Percentiles rank a stretch among this genome's conserved stretches.
Conservation (phyloP, 345 rosid genomes). For the Lagerstroemia speciosa region DNA sequence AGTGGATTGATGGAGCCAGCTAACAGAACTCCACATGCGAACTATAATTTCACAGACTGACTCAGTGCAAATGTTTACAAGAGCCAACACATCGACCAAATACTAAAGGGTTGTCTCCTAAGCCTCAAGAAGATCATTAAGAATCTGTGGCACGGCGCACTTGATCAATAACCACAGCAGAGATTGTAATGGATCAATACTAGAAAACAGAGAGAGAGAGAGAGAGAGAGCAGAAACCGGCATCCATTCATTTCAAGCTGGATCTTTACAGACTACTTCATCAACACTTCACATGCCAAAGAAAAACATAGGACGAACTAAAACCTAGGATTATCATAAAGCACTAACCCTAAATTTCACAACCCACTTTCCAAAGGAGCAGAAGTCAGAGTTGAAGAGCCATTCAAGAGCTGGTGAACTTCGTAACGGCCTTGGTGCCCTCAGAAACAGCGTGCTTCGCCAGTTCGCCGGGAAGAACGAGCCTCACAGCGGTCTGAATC, state of each 20-base stretch:
- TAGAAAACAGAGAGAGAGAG: not conserved
- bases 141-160: not conserved
- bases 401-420: conserved; percentile 32
- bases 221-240: not conserved
- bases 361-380: too few relatives aligned
- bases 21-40: too few relatives aligned
- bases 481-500: conserved; percentile 32
- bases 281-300: not conserved
- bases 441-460: conserved; percentile 36
- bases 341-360: not conserved
- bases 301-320: not conserved
- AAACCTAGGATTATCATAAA: not conserved
- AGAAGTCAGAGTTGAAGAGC: not conserved
- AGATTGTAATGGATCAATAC: not conserved
- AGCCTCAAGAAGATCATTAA: too few relatives aligned
- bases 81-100: too few relatives aligned
- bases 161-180: not conserved
- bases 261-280: not conserved
- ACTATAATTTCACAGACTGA: too few relatives aligned
- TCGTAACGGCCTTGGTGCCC: conserved; percentile 36
- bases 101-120: too few relatives aligned
- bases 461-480: conserved; percentile 29
- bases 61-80: too few relatives aligned
- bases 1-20: too few relatives aligned
- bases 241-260: not conserved